Evolutionary conservation across 495 filamentous ascomycete genomes (phyloP).

Genomic region (Neurospora sp.): DNA sequence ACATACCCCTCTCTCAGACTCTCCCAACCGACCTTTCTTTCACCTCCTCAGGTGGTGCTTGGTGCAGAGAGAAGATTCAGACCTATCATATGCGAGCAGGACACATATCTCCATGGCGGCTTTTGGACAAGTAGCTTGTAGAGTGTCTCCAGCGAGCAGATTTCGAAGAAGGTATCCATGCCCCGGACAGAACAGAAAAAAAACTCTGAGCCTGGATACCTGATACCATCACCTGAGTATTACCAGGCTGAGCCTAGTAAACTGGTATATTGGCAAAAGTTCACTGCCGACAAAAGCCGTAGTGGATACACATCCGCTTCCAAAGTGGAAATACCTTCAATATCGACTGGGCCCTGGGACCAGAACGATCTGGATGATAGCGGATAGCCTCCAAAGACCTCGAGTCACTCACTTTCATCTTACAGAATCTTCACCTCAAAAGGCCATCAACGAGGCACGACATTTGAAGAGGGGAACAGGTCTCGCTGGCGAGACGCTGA

Average conservation of each 20-base stretch:
- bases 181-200: background rate
- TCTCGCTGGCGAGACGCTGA: background rate
- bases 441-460: background rate
- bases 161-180: background rate
- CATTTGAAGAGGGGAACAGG: background rate
- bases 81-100: background rate
- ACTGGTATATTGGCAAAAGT: background rate
- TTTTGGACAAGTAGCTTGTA: background rate
- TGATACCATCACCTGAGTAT: background rate
- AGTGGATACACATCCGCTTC: background rate
- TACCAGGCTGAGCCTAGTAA: background rate
- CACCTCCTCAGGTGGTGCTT: background rate
- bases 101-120: background rate
- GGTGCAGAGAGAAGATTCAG: background rate
- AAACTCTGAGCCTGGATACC: background rate
- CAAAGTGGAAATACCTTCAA: background rate
- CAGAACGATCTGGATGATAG: background rate
- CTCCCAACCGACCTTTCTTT: background rate
- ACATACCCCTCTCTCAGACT: background rate
- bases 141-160: background rate
- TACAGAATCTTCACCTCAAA: background rate
- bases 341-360: background rate
- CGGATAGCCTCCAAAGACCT: background rate
- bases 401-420: background rate
- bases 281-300: background rate